Evolutionary conservation across 164 flowering plant genomes (phyloP), one percentile per base, ranked within the genome.

Genomic region (Santalum album): DNA sequence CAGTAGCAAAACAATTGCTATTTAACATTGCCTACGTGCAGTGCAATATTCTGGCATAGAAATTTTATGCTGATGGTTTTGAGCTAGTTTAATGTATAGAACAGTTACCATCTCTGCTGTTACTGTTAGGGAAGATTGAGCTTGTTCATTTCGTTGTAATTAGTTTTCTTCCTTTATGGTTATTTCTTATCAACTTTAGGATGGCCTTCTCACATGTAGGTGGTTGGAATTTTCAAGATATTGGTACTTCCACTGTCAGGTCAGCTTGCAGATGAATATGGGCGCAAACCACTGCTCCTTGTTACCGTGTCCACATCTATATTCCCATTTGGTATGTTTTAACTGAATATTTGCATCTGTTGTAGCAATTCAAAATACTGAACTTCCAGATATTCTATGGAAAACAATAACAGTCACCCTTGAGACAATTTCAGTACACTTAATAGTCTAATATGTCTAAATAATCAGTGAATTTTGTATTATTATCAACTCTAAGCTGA

Each of bases 251-350:
- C 97, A 19, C 56, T 90, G 26, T 51, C 84, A 35, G 95, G 97
- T 46, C 95, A 90, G 65, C 86, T 90, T 62, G 76, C 97, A 38
- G 97, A 90, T 60, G 92, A 90, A 46, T 71, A 74, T 69, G 97
- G 97, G 48, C 90, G 95, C 32, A 90, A 86, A 75, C 97, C 97
- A 1, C 25, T 90, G 64, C 88, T 90, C 27, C 79, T 90, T 32
- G 16, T 86, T 40, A 82, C 85, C 6, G 43, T 77, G 17, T 90
- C 95, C 1, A 82, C 90, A 1, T 59, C 83, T 44, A 86, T 84
- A 25, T 35, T 84, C 50, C 90, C 97, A 35, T 83, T 89, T 51
- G 76, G 96, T 89, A 84, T 43, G 70, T 32, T 47, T 35, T 19
- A 4, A 26, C 27, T 51, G 23, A 34, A 18, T 11, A n/a, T 44